Evolutionary conservation across 352 stramenopile species (phyloP), one percentile per base, ranked within the genome.

Genomic region (Globisporangium solare): DNA sequence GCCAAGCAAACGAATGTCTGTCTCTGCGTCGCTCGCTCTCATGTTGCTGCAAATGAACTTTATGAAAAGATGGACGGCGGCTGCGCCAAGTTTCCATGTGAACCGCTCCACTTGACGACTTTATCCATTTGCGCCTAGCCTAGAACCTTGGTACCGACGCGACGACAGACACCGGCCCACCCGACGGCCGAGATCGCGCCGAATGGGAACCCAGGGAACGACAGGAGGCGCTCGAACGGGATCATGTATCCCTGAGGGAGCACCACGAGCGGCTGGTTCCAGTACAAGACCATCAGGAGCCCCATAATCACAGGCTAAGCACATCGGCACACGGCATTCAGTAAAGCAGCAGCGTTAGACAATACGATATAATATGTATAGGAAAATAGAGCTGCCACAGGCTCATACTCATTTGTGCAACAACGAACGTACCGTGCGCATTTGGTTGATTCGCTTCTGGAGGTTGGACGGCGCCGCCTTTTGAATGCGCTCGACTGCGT

Each of bases 191-290:
- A 94, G 54, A 94, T 67, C 32, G 78, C 61, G 14, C 84, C 84
- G 20, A 90, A 63, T 14, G 82, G 79, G 56, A 94, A 94, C 45
- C 76, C 78, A 15, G 84, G 84, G 47, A 92, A 84, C 20, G 84
- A 70, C 56, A 94, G 64, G 1, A 94, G 55, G 11, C 84, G 78
- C 69, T 91, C 84, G 31, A 91, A 73, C 3, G 84, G 84, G 32
- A 92, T 60, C 75, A 94, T 85, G 62, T 72, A 82, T 18, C 84
- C 80, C 49, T 89, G 78, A 4, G 76, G 79, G n/a, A 94, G 63
- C 32, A 83, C 66, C 4, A 76, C 77, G 7, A 94, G 70, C 10
- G 84, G 84, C 48, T 86, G 66, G 63, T 81, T 81, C 84, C 84
- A 94, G 70, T 92, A 94, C 54, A 79, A 80, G 13, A 85, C 45